These are phyloP conservation scores for Atkinsonella texensis DNA, from an alignment of 2,329 filamentous ascomycete genomes.

Conservation along the genomic window DNA sequence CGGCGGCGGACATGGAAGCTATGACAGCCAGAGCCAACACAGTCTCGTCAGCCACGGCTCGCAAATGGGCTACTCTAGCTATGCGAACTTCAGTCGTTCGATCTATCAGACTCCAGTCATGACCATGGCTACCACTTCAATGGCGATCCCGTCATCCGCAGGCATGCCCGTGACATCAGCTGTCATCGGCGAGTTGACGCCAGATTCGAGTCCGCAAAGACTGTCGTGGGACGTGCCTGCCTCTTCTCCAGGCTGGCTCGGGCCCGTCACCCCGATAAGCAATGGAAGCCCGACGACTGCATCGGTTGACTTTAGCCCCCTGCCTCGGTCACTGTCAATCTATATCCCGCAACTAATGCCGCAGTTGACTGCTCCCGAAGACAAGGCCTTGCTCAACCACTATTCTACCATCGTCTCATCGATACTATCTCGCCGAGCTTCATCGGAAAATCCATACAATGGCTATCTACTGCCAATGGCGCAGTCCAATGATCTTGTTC, in stretches of 20 bases:
- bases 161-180: conserved; percentile 3
- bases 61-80: background rate
- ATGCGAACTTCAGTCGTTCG: conserved; percentile 3
- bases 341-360: conserved; percentile 19
- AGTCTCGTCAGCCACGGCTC: conserved; percentile 4
- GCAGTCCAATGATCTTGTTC: conserved; percentile 19
- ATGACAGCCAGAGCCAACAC: conserved; percentile 9
- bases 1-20: conserved; percentile 8
- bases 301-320: conserved; percentile 9
- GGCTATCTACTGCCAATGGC: conserved; percentile 21
- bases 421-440: conserved; percentile 19
- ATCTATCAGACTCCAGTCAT: conserved; percentile 4
- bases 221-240: conserved; percentile 13
- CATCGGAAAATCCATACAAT: conserved; percentile 19
- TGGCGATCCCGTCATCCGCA: conserved; percentile 4
- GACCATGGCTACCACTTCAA: conserved; percentile 5
- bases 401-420: conserved; percentile 22
- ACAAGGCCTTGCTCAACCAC: conserved; percentile 22
- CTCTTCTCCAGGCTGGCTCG: conserved; percentile 14
- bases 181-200: conserved; percentile 7
- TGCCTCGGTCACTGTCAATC: conserved; percentile 12
- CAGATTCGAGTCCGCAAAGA: conserved; percentile 11
- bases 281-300: conserved; percentile 13
- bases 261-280: conserved; percentile 14
- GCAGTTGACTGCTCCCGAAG: conserved; percentile 16